Evolutionary conservation across 1,139 yeast species (phyloP), one percentile per base, ranked within the genome.

Genomic region (Yamadazyma songkhlaensis): DNA sequence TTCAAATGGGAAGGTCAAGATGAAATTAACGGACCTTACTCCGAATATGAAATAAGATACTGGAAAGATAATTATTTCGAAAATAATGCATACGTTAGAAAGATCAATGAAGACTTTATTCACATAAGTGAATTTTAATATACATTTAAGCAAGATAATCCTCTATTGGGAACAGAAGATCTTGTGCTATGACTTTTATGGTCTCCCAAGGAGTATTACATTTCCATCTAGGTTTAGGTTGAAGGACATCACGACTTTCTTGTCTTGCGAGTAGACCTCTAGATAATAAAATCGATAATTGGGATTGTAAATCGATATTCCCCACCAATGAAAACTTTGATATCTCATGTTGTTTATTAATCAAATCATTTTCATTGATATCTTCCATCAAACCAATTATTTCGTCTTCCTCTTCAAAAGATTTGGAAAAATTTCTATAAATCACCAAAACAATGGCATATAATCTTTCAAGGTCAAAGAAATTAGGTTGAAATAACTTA

Each of bases 381-480:
- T 63, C 64, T 24, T 62, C 60, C 30, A 55, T 57, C n/a, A 65
- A 42, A 29, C 54, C 58, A n/a, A 65, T 42, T 24, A 54, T 53
- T 24, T 54, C 45, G 25, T 54, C 47, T 9, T 60, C 55, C 3
- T 57, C 51, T 25, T 53, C 56, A 31, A 58, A 57, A 6, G 61
- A 55, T 17, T 54, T 39, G 1, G 74, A 57, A 41, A 66, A 67
- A 31, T 62, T 66, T 41, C 74, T 47, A 47, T 74, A 75, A 9
- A 84, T 72, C 1, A 84, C 78, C 23, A 80, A 76, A 26, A 81
- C 56, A 24, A 84, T 82, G 1, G 90, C 88, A 46, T 81, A 59
- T 60, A 82, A 59, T 39, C 92, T 64, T 51, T 84, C 92, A 38
- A 82, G 59, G 39, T 83, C 89, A 51, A 83, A 84, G 33, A 74